Base-by-base conservation (phyloP, 129 eudicot genomes). In the Saposhnikovia divaricata region DNA sequence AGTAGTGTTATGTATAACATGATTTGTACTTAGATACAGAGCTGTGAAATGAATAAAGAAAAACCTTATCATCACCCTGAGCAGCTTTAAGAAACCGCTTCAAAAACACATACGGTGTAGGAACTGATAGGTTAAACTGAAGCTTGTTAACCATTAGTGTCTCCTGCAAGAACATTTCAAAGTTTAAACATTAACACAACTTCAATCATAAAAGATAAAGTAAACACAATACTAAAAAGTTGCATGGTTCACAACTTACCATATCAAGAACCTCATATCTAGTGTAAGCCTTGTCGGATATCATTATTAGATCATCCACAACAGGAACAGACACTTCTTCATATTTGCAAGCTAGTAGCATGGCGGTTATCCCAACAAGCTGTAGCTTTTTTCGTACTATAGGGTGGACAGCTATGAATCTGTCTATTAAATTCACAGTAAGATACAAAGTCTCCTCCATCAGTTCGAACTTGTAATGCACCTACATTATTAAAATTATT, bases 321-420 rank as follows among this genome's bases (percentile, higher is more conserved):
- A 96, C 93, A 16, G 99, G 99, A 51, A 96, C 97, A 40, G 97
- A 92, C 59, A 96, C 89, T 79, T 96, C 97, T 79, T 96, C 99
- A 61, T 96, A 96, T 80, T 96, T 96, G 90, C 97, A 89, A 15
- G 99, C 99, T 0, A 95, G 85, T 74, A 96, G 97, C 99, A 96
- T 82, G 1, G 98, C 98, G 14, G 99, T 96, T 11, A 96, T 87
- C 57, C 99, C 99, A 76, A 92, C 97, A 28, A 96, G 95, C 82
- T 96, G 99, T 39, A 96, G 90, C 74, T 96, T 90, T 89, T 90
- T 95, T 43, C 99, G 75, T 51, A 87, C 82, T 1, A 92, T 88
- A 2, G 91, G 51, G 51, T 84, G 87, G 37, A 88, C 75, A 19
- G 97, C 90, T 55, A 96, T 65, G 79, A 92, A 96, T 65, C 97